These are phyloP conservation scores for Candida sithepensis DNA, from an alignment of 805 yeast species.

Conservation along the genomic window DNA sequence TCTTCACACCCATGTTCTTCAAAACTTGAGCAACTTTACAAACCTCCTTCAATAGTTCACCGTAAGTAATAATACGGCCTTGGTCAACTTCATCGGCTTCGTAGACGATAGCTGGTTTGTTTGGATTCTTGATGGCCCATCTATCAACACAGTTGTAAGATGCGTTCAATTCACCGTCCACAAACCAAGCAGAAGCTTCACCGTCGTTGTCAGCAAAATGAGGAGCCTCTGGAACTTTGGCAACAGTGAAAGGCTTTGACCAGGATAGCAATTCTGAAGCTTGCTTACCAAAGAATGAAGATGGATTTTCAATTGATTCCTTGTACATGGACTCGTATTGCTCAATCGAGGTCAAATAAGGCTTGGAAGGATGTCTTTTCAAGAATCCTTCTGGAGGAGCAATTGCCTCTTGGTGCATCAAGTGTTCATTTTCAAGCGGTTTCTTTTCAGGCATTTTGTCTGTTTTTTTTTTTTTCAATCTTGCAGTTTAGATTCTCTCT, in stretches of 20 bases:
- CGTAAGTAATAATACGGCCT: slow-evolving; percentile 73
- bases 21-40: slow-evolving; percentile 83
- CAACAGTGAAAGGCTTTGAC: slow-evolving; percentile 47
- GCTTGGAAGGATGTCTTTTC: slow-evolving; percentile 40
- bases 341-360: slow-evolving; percentile 46
- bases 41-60: slow-evolving; percentile 80
- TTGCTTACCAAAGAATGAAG: slow-evolving; percentile 49
- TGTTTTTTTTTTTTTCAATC: background rate
- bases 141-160: slow-evolving; percentile 92
- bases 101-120: slow-evolving; percentile 79
- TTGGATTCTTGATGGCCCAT: slow-evolving; percentile 85
- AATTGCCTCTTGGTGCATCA: slow-evolving; percentile 27
- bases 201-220: slow-evolving; percentile 46
- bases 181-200: slow-evolving; percentile 66
- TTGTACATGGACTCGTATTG: slow-evolving; percentile 48
- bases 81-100: slow-evolving; percentile 90
- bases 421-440: slow-evolving; percentile 32
- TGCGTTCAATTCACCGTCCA: slow-evolving; percentile 81
- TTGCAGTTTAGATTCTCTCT: background rate
- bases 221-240: slow-evolving; percentile 40
- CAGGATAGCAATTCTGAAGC: slow-evolving; percentile 50
- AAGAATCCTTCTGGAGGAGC: slow-evolving; percentile 34
- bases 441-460: slow-evolving; percentile 19
- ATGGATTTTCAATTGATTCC: slow-evolving; percentile 55
- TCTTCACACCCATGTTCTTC: slow-evolving; percentile 72